Conservation (phyloP, 202 grass and related monocot genomes). For the Bolboschoenoplectus hybrid region DNA sequence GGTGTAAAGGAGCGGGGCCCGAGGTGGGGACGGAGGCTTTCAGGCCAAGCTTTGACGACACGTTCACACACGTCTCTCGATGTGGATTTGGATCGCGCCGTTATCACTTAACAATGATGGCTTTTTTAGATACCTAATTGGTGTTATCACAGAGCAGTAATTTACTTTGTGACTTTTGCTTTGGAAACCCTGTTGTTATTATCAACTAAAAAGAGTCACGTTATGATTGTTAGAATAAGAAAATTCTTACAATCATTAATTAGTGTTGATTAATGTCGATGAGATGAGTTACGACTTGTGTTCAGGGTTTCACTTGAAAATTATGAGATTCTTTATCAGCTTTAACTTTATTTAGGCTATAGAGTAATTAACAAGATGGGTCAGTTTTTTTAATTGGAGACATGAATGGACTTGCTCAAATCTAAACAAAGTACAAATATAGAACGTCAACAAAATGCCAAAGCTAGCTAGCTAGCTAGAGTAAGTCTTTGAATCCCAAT, state of each 20-base stretch:
- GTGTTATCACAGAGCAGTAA: conserved; percentile 10
- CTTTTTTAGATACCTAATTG: conserved; percentile 46
- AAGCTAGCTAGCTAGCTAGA: neutral
- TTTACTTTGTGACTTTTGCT: conserved; percentile 8
- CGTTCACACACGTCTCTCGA: conserved; percentile 81
- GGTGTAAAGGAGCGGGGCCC: conserved; percentile 68
- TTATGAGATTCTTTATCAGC: too few relatives aligned
- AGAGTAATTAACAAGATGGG: neutral
- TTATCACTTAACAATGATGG: conserved; percentile 41
- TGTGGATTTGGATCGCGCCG: conserved; percentile 65
- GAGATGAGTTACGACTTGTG: too few relatives aligned
- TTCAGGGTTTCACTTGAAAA: too few relatives aligned
- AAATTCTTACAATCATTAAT: neutral
- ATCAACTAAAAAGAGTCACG: neutral
- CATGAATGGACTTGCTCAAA: neutral
- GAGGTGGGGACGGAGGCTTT: conserved; percentile 60
- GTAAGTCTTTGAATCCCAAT: neutral
- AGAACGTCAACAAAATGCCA: conserved; percentile 5
- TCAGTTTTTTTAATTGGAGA: neutral
- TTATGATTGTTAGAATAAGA: neutral
- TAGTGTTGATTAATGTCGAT: neutral
- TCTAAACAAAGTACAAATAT: neutral
- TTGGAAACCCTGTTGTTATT: neutral
- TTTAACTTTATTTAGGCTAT: too few relatives aligned
- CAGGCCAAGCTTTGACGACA: conserved; percentile 76